Evolutionary conservation across 2,329 filamentous ascomycete species (phyloP).

Genomic region (Zasmidium citrigriseum): DNA sequence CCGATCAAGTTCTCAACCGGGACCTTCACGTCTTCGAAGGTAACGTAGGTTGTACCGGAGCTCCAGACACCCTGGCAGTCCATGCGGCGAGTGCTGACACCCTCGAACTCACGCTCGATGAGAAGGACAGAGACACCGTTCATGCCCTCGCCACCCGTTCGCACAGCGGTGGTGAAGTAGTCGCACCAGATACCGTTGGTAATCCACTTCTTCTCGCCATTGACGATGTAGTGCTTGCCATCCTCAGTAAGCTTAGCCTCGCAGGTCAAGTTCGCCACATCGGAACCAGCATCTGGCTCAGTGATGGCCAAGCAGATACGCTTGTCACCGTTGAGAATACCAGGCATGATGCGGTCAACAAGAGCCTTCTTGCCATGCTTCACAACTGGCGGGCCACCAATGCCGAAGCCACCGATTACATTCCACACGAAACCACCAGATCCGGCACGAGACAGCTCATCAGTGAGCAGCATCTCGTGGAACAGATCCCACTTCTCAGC

Average conservation of each 20-base stretch:
- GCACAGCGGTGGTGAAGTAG: slow-evolving; percentile 96
- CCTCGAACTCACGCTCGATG: slow-evolving; percentile 81
- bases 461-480: slow-evolving; percentile 94
- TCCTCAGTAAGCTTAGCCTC: slow-evolving; percentile 94
- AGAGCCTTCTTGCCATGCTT: slow-evolving; percentile 88
- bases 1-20: slow-evolving; percentile 98
- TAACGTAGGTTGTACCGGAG: slow-evolving; percentile 93
- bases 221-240: slow-evolving; percentile 98
- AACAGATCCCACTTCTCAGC: slow-evolving; percentile 96
- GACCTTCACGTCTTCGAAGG: slow-evolving; percentile 98
- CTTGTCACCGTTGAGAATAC: slow-evolving; percentile 88
- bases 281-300: slow-evolving; percentile 88
- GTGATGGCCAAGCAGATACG: slow-evolving; percentile 97
- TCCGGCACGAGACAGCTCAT: slow-evolving; percentile 85
- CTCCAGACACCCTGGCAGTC: slow-evolving; percentile 98
- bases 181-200: slow-evolving; percentile 87
- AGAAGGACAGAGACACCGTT: slow-evolving; percentile 87
- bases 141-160: slow-evolving; percentile 80
- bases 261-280: slow-evolving; percentile 93
- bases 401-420: slow-evolving; percentile 92
- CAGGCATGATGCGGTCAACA: slow-evolving; percentile 84
- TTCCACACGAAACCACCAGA: slow-evolving; percentile 97
- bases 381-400: slow-evolving; percentile 86
- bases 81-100: slow-evolving; percentile 92
- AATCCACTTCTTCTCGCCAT: slow-evolving; percentile 99